phyloP scores from a whole-genome alignment of 352 stramenopile genomes.

The Phytophthora sp. region DNA sequence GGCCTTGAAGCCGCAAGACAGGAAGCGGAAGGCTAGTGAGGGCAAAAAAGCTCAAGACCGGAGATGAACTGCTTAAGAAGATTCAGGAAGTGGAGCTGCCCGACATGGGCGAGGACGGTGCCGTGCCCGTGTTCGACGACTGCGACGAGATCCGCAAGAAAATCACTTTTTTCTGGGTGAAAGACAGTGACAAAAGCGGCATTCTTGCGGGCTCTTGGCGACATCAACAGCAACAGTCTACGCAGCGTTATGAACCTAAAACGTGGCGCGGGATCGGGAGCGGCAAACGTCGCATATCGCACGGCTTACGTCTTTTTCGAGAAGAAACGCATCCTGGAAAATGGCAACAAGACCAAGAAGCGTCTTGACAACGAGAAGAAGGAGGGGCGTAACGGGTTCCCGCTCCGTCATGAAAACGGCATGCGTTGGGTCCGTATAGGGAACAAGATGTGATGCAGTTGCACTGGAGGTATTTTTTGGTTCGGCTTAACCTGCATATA shows the following conservation, averaged over 20 bases:
- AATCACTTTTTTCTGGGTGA: slow-evolving; percentile 42
- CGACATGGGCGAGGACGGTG: slow-evolving; percentile 32
- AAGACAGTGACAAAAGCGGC: slow-evolving; percentile 50
- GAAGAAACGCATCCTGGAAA: slow-evolving; percentile 53
- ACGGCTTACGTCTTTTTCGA: slow-evolving; percentile 64
- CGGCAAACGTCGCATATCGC: slow-evolving; percentile 56
- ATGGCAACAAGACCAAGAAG: slow-evolving; percentile 51
- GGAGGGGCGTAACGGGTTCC: slow-evolving; percentile 12
- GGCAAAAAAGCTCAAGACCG: slow-evolving; percentile 41
- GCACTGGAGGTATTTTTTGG: not conserved
- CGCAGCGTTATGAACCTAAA: slow-evolving; percentile 54
- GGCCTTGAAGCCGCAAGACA: slow-evolving; percentile 17
- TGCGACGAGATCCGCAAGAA: slow-evolving; percentile 64
- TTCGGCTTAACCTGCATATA: slow-evolving; percentile 10
- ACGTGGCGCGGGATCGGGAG: slow-evolving; percentile 49
- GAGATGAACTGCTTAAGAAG: slow-evolving; percentile 40
- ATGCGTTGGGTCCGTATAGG: slow-evolving; percentile 23
- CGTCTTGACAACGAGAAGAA: slow-evolving; percentile 43
- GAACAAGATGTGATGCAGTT: not conserved
- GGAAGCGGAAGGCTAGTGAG: slow-evolving; percentile 32
- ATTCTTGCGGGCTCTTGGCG: slow-evolving; percentile 38
- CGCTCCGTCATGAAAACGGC: slow-evolving; percentile 30
- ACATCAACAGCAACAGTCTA: slow-evolving; percentile 59
- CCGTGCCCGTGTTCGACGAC: slow-evolving; percentile 59
- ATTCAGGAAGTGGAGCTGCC: slow-evolving; percentile 44